phyloP scores from a whole-genome alignment of 2,329 filamentous ascomycete species.

The Colletotrichum tanaceti region DNA sequence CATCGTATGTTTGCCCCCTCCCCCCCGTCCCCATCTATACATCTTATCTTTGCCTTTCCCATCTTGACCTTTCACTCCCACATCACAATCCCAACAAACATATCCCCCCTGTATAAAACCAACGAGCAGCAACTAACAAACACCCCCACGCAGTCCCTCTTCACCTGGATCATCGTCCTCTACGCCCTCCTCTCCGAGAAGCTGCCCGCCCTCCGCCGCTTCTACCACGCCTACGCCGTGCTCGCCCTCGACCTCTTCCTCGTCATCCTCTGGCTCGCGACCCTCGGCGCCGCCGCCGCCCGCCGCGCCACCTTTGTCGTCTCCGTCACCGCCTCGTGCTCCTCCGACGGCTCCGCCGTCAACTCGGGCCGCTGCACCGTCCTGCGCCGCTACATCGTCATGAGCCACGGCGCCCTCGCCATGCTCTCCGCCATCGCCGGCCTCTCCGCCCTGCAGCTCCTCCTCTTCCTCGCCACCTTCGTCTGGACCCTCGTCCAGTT shows the following conservation, averaged over 20 bases:
- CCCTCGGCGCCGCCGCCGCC: constrained; percentile 55
- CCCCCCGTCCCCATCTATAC: constrained; percentile 12
- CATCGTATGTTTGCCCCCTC: constrained; percentile 55
- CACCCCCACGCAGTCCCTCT: constrained; percentile 51
- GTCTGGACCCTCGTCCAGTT: constrained; percentile 52
- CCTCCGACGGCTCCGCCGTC: constrained; percentile 53
- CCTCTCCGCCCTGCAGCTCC: constrained; percentile 56
- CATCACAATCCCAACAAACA: constrained; percentile 22
- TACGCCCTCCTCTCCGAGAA: constrained; percentile 58
- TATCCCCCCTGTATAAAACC: neutral
- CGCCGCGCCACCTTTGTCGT: constrained; percentile 52
- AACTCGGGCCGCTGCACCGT: constrained; percentile 53
- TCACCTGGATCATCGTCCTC: constrained; percentile 58
- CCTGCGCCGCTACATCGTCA: constrained; percentile 49
- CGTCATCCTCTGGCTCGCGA: constrained; percentile 60
- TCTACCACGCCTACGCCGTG: constrained; percentile 59
- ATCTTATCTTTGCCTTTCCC: neutral
- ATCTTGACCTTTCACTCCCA: neutral
- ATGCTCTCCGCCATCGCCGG: constrained; percentile 56
- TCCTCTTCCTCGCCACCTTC: constrained; percentile 54
- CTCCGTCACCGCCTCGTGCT: constrained; percentile 47
- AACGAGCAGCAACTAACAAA: constrained; percentile 4
- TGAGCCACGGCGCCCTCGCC: constrained; percentile 50
- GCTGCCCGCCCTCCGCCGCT: constrained; percentile 47
- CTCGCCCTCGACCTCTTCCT: constrained; percentile 58